A percentile compares a stretch with the other conserved stretches of the same genome.
phyloP scores from a whole-genome alignment of 768 basidiomycete genomes.

The Cystofilobasidium macerans region DNA sequence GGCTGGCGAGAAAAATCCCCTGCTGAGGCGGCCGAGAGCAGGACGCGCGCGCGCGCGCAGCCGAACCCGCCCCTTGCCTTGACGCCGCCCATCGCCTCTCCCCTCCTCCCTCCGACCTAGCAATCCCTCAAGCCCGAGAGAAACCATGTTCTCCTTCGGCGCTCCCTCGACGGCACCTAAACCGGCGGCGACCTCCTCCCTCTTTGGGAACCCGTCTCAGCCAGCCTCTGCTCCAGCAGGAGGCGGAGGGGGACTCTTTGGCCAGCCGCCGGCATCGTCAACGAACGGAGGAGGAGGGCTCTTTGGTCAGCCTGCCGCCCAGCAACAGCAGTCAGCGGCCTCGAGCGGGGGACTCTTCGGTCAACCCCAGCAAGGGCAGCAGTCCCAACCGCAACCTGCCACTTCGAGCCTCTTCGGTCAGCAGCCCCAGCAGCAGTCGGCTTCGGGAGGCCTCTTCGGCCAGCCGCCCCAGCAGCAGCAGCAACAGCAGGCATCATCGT shows the following conservation, averaged over 20 bases:
- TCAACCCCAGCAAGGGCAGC: constrained; percentile 19
- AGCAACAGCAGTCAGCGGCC: not conserved
- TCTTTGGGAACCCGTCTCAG: not conserved
- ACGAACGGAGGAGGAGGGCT: not conserved
- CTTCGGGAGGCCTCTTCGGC: constrained; percentile 2
- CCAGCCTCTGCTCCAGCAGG: not conserved
- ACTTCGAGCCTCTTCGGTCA: not conserved
- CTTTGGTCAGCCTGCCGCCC: not conserved
- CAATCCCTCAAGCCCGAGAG: too few species aligned
- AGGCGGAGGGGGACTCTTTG: not conserved
- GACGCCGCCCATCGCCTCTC: too few species aligned
- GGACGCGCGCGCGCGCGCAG: too few species aligned
- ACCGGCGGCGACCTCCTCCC: too few species aligned
- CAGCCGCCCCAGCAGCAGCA: not conserved
- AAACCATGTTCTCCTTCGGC: too few species aligned
- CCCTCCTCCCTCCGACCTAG: too few species aligned
- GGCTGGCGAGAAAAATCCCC: too few species aligned
- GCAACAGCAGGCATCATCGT: too few species aligned
- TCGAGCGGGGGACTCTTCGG: not conserved
- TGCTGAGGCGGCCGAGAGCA: too few species aligned
- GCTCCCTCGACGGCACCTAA: not conserved
- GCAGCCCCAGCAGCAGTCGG: too few species aligned
- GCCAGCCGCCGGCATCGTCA: not conserved
- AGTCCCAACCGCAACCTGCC: constrained; percentile 16
- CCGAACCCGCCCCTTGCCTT: too few species aligned